phyloP scores from a whole-genome alignment of 805 yeast genomes.

The Diddensiella santjacobensis region DNA sequence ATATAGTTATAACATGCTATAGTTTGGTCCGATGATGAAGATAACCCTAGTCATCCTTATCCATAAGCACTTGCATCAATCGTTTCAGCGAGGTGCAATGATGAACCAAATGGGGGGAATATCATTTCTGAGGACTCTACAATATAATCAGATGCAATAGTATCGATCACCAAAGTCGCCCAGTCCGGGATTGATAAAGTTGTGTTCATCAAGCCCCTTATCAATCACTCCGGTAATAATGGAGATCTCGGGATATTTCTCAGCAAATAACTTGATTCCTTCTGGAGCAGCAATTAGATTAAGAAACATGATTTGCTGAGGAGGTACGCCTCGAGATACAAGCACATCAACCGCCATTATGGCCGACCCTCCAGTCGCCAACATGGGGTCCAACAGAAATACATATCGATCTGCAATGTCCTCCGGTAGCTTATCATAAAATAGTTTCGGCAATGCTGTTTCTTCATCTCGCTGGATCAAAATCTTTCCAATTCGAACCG shows the following conservation, averaged over 20 bases:
- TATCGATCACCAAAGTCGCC: slow-evolving; percentile 99
- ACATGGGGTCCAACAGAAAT: slow-evolving; percentile 90
- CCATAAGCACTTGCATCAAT: slow-evolving; percentile 13
- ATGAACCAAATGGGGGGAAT: slow-evolving; percentile 14
- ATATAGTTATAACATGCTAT: too few relatives aligned
- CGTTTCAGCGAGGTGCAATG: slow-evolving; percentile 8
- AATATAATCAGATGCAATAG: slow-evolving; percentile 65
- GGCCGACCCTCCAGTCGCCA: slow-evolving; percentile 99
- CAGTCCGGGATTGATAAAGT: slow-evolving; percentile 87
- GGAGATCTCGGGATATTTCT: slow-evolving; percentile 74
- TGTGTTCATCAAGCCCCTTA: slow-evolving; percentile 75
- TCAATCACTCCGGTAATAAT: slow-evolving; percentile 95
- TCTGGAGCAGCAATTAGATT: slow-evolving; percentile 94
- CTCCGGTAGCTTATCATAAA: slow-evolving; percentile 89
- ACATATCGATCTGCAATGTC: slow-evolving; percentile 88
- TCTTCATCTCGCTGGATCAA: slow-evolving; percentile 97
- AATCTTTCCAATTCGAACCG: slow-evolving; percentile 94
- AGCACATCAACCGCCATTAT: slow-evolving; percentile 94
- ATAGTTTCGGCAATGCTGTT: slow-evolving; percentile 87
- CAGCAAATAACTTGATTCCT: slow-evolving; percentile 77
- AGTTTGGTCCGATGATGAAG: neutral
- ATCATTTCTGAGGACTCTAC: slow-evolving; percentile 13
- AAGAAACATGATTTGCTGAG: slow-evolving; percentile 82
- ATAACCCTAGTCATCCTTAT: slow-evolving; percentile 20
- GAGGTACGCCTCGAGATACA: slow-evolving; percentile 78